A percentile compares a stretch with the other conserved stretches of the same genome.
These are phyloP conservation scores for Psilocybe cyanescens DNA, from an alignment of 768 basidiomycete species.

Conservation along the genomic window DNA sequence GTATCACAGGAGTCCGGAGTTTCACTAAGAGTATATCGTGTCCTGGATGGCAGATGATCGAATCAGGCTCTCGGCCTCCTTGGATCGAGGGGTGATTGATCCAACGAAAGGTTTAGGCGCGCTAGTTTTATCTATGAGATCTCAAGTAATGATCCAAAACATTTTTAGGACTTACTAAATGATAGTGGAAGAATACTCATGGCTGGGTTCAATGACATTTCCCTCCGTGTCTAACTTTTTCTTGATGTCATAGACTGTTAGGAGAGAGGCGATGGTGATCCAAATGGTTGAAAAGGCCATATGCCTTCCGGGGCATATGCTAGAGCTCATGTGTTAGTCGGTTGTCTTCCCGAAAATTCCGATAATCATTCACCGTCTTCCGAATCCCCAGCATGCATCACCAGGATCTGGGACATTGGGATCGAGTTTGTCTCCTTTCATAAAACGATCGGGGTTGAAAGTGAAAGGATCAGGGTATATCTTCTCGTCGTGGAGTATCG, in stretches of 20 bases:
- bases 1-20: too few relatives aligned
- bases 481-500: conserved; percentile 42
- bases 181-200: conserved; percentile 20
- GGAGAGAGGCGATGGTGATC: conserved; percentile 26
- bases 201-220: conserved; percentile 17
- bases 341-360: not conserved
- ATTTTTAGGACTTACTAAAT: conserved; percentile 17
- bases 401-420: conserved; percentile 28
- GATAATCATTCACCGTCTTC: conserved; percentile 25
- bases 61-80: not conserved
- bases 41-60: not conserved
- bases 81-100: not conserved
- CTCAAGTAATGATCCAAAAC: not conserved
- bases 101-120: not conserved
- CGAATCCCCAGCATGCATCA: conserved; percentile 34
- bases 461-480: conserved; percentile 41
- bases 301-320: conserved; percentile 26
- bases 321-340: not conserved
- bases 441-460: conserved; percentile 47
- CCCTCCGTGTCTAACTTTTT: conserved; percentile 24
- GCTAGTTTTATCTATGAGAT: not conserved
- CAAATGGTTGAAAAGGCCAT: conserved; percentile 26
- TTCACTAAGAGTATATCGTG: not conserved
- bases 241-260: conserved; percentile 27
- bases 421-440: conserved; percentile 30